These are phyloP conservation scores for Boletus mariae DNA, from an alignment of 1,284 basidiomycete genomes.

Conservation along the genomic window DNA sequence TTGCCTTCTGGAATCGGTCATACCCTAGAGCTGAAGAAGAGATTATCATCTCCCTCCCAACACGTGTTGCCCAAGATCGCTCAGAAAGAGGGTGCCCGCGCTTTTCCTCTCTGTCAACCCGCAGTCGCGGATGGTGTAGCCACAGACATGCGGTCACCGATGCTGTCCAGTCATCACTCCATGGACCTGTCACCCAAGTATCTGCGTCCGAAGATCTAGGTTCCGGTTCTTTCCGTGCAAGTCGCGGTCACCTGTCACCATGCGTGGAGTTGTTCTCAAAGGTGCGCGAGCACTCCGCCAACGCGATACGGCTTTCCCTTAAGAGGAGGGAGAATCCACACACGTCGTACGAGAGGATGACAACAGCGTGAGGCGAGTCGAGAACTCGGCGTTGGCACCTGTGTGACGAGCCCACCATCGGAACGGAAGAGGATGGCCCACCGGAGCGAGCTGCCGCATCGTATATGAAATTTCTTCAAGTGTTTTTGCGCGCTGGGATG, in stretches of 20 bases:
- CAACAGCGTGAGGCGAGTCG: not conserved
- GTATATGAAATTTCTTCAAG: not conserved
- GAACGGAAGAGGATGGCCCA: not conserved
- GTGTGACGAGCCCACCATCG: not conserved
- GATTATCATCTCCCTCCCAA: slow-evolving; percentile 6
- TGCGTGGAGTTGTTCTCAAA: not conserved
- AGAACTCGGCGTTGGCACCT: not conserved
- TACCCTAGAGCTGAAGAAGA: slow-evolving; percentile 8
- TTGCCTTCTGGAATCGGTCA: slow-evolving; percentile 20
- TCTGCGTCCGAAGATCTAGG: not conserved
- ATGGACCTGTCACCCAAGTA: not conserved
- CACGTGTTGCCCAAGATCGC: slow-evolving; percentile 26
- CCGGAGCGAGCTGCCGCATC: not conserved
- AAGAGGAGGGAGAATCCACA: not conserved
- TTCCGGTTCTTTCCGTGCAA: not conserved
- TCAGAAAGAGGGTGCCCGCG: slow-evolving; percentile 16
- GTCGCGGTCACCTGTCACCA: not conserved
- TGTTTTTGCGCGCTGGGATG: not conserved
- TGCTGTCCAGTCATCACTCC: not conserved
- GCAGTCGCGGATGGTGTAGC: slow-evolving; percentile 9
- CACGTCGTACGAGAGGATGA: not conserved
- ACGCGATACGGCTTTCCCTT: not conserved
- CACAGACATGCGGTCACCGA: slow-evolving; percentile 9
- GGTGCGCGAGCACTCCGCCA: not conserved
- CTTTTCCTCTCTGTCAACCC: slow-evolving; percentile 1